Percentiles rank a stretch among this genome's conserved stretches.
These are phyloP conservation scores for Coprinopsis cinerea DNA, from an alignment of 768 basidiomycete species.

Conservation along the genomic window DNA sequence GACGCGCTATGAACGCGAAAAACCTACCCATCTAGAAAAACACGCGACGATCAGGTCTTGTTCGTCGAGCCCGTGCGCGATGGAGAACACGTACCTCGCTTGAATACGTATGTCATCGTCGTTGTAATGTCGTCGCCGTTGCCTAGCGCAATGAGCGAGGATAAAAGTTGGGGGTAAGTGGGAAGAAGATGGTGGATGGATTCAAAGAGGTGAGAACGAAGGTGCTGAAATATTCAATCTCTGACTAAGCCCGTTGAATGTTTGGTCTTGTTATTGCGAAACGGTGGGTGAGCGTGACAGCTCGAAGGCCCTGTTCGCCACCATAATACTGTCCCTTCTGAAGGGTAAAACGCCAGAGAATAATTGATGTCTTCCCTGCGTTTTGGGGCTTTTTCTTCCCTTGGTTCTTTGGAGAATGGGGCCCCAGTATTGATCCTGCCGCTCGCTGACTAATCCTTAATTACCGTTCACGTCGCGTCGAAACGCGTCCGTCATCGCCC, in stretches of 20 bases:
- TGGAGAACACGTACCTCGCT: conserved; percentile 30
- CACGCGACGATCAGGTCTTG: conserved; percentile 9
- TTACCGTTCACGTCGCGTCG: too few species aligned
- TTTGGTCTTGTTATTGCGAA: conserved; percentile 2
- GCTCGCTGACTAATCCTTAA: too few species aligned
- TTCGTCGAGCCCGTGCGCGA: neutral
- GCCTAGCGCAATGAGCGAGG: neutral
- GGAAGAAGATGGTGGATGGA: conserved; percentile 5
- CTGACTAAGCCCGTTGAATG: conserved; percentile 10
- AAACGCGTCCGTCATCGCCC: too few species aligned
- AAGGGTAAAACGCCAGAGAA: too few species aligned
- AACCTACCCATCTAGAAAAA: conserved; percentile 41
- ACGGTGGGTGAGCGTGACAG: too few species aligned
- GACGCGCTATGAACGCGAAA: conserved; percentile 32
- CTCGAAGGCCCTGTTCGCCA: neutral
- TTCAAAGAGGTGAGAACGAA: neutral
- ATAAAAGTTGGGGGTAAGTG: neutral
- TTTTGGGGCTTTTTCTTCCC: too few species aligned
- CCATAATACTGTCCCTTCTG: neutral
- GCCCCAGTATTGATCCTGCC: too few species aligned
- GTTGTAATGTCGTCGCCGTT: neutral
- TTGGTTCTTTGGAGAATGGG: too few species aligned
- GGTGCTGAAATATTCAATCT: neutral
- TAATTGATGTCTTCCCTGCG: too few species aligned
- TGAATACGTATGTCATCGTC: conserved; percentile 23